A percentile compares a stretch with the other conserved stretches of the same genome.
Conservation (phyloP, 345 rosid species). For the Melaleuca alternifolia region DNA sequence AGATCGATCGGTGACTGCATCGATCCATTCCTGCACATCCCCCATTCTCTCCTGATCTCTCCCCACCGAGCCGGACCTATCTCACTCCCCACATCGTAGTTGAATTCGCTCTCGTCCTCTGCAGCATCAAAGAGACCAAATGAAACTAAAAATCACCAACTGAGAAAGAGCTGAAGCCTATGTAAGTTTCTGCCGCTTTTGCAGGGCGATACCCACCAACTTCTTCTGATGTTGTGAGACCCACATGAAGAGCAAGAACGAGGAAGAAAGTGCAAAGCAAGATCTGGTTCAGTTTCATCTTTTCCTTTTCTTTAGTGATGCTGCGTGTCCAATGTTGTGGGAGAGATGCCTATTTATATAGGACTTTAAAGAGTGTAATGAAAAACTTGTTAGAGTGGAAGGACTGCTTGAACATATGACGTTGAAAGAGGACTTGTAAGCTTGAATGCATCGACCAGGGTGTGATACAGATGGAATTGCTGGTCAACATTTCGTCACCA, state of each 20-base stretch:
- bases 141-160: neutral
- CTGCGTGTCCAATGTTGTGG: neutral
- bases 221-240: constrained; percentile 19
- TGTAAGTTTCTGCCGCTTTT: neutral
- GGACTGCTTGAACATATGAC: neutral
- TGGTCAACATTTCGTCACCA: neutral
- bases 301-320: neutral
- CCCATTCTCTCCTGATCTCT: constrained; percentile 47
- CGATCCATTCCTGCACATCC: constrained; percentile 43
- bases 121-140: neutral
- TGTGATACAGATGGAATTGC: neutral
- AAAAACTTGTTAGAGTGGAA: neutral
- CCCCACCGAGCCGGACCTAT: constrained; percentile 74
- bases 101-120: constrained; percentile 69
- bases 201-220: constrained; percentile 11
- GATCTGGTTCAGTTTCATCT: constrained; percentile 2
- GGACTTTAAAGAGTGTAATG: neutral
- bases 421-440: neutral
- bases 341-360: neutral
- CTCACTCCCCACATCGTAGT: constrained; percentile 17
- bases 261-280: constrained; percentile 9
- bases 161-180: neutral
- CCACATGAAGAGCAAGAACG: constrained; percentile 1
- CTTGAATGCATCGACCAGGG: neutral
- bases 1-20: constrained; percentile 90